Percentiles rank a stretch among this genome's conserved stretches.
Evolutionary conservation across 768 basidiomycete species (phyloP).

Genomic region (Strobilomyces dryophilus): DNA sequence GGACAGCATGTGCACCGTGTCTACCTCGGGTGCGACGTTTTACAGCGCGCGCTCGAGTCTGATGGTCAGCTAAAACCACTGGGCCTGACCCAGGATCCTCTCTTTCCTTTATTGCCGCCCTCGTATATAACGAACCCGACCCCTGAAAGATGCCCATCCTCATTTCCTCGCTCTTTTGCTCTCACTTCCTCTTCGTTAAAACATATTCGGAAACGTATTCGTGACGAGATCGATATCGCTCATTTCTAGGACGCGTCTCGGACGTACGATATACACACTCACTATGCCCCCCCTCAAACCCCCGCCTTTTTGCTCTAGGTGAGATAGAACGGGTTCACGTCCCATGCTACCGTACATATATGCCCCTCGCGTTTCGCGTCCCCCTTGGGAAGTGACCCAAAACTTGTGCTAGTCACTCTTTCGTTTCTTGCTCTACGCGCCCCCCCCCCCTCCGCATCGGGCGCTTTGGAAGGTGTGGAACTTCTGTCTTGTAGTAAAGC

Average conservation of each 20-base stretch:
- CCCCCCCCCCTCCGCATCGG: too few species aligned
- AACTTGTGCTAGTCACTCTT: not conserved
- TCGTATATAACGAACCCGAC: not conserved
- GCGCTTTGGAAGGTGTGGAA: too few species aligned
- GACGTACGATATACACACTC: slow-evolving; percentile 4
- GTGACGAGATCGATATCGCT: not conserved
- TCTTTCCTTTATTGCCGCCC: not conserved
- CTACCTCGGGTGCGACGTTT: slow-evolving; percentile 23
- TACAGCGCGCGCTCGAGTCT: slow-evolving; percentile 31
- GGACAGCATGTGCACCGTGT: slow-evolving; percentile 22
- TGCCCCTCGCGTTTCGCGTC: not conserved
- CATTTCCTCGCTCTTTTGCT: not conserved
- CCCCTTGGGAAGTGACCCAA: not conserved
- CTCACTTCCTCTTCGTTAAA: not conserved
- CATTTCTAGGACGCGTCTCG: not conserved
- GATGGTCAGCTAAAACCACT: slow-evolving; percentile 7
- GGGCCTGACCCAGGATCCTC: not conserved
- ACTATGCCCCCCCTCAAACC: not conserved
- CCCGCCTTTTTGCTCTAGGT: not conserved
- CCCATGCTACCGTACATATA: not conserved
- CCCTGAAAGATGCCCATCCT: too few species aligned
- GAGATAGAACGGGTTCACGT: not conserved
- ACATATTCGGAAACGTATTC: not conserved
- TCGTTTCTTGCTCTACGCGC: too few species aligned
- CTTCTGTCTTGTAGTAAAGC: too few species aligned